Evolutionary conservation across 2,329 filamentous ascomycete species (phyloP), one percentile per base, ranked within the genome.

Genomic region (Corynespora cassiicola): DNA sequence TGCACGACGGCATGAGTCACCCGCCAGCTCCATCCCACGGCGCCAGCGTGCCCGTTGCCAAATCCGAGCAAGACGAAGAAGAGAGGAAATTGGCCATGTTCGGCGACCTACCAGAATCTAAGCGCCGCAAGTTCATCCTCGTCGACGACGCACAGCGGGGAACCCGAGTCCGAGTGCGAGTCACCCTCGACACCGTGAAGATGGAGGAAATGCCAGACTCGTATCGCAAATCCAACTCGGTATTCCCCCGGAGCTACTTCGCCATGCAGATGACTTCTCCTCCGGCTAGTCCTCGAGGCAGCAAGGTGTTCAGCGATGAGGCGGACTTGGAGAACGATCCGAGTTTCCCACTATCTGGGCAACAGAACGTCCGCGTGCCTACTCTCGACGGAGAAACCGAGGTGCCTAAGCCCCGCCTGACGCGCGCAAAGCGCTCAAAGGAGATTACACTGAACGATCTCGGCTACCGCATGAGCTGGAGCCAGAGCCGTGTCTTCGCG

Each of bases 121-220:
- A 95, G 74, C 89, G 90, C 61, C 87, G 92, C 64, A 97, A 96
- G 70, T 97, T 97, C 69, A 96, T 97, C 54, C 81, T 97, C 7
- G 90, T 97, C 18, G 91, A 96, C 52, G 92, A 97, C 66, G 85
- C 83, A 35, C 87, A 90, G 36, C 61, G 63, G 12, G 87, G 86
- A 35, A 86, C 83, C 33, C 82, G 90, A 26, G 85, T 96, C 2
- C 85, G 92, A 11, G 91, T 97, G 29, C 87, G 91, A 46, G 91
- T 96, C 34, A 94, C 88, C 48, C 82, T 99, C n/a, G 90, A 96
- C 62, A 85, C 86, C 28, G 90, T 96, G 55, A 87, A 96, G 65
- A 95, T 94, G 74, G 87, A 91, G 60, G 92, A 97, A 70, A 95
- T 97, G 62, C 92, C 92, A 1, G 92, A 97, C 68, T 94, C 89